Conservation (phyloP, 2,329 filamentous ascomycete genomes). For the Talaromyces funiculosus region DNA sequence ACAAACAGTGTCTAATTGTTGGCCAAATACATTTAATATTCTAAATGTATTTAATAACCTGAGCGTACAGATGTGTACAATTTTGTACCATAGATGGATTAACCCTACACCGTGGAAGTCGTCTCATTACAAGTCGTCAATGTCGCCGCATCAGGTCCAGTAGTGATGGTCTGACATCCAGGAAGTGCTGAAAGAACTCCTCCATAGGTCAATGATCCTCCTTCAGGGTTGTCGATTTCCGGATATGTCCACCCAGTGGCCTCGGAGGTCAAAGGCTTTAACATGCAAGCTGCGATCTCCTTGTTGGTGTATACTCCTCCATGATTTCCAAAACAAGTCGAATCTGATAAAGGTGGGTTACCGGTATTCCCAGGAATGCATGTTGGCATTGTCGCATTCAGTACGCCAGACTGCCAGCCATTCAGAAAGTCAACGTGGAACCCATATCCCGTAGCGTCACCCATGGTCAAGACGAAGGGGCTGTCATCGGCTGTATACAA, state of each 20-base stretch:
- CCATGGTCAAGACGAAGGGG: neutral
- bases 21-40: no score
- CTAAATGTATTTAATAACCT: no score
- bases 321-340: neutral
- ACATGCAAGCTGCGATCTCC: neutral
- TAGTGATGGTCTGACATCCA: neutral
- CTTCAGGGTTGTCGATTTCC: neutral
- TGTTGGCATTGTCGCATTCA: neutral
- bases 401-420: neutral
- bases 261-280: neutral
- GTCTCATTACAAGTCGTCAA: neutral
- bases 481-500: neutral
- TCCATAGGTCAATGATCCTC: neutral
- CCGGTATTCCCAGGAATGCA: neutral
- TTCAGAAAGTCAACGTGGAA: neutral
- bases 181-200: neutral
- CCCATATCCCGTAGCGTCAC: neutral
- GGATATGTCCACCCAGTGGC: neutral
- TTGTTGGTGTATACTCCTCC: neutral
- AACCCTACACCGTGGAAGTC: no score
- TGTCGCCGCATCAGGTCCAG: neutral
- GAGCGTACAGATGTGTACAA: no score
- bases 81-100: no score
- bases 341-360: neutral
- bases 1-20: no score